Base-by-base conservation (phyloP, 2,329 filamentous ascomycete genomes). In the Chaetomium strumarium region DNA sequence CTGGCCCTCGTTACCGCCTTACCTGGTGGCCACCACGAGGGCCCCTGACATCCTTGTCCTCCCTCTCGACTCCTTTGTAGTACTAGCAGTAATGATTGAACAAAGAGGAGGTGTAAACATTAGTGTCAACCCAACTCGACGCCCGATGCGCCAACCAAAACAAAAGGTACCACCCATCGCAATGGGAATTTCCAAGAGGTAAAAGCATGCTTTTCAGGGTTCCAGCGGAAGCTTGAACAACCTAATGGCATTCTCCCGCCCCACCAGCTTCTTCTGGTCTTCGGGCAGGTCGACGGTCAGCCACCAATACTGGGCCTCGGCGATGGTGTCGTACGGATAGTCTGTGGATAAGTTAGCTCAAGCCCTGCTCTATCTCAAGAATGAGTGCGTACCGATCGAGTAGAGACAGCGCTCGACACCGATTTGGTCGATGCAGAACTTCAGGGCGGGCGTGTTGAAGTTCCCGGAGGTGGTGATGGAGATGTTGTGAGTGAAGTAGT, bases 401-500 rank as follows among this genome's bases (percentile, higher is more conserved):
- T 63, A 74, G 33, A 74, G 53, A 49, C 71, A 73, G 16, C 70
- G 57, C 4, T 71, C 66, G 1, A 65, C 53, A 0, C 70, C 70
- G 13, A 73, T 61, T 52, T 71, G 66, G 13, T 68, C 60, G 34
- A 73, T 67, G 41, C 70, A 72, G 41, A 66, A 72, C 58, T 72
- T 70, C 30, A 73, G 60, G 0, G 66, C 70, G 8, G 63, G 53
- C 0, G 70, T 72, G 12, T 68, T 70, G 56, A 70, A 73, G 55
- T 71, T 66, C 0, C 71, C 71, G 0, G 68, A 72, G 0, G 71
- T 73, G 0, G 69, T 72, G 48, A 73, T 68, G 12, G 66, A 72
- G 42, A 73, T 63, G 44, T 73, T 73, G 51, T 70, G 65, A 4
- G 53, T 68, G 55, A 70, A 72, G 54, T 69, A 69, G 55, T 69